Conservation (phyloP, 495 filamentous ascomycete species). For the Aspergillus saccharolyticus region DNA sequence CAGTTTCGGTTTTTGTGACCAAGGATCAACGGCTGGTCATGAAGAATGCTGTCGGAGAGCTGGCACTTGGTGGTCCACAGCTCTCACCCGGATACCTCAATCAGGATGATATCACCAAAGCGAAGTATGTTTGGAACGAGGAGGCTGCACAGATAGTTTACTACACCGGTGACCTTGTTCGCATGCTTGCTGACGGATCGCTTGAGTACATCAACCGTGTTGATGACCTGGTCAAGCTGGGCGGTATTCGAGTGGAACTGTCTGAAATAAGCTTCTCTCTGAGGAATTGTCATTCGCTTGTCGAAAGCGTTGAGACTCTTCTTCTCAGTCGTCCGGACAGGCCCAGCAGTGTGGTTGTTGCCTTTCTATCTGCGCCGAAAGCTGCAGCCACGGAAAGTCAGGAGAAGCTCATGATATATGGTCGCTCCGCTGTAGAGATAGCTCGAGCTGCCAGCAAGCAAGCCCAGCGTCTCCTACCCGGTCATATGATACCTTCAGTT, state of each 20-base stretch:
- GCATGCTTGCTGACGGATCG: constrained; percentile 37
- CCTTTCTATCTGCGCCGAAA: constrained; percentile 26
- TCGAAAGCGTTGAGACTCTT: constrained; percentile 28
- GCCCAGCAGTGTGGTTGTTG: constrained; percentile 29
- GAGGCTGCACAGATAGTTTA: constrained; percentile 31
- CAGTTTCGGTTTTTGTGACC: constrained; percentile 33
- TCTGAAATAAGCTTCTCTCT: constrained; percentile 35
- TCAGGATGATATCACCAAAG: constrained; percentile 37
- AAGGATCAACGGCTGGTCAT: constrained; percentile 25
- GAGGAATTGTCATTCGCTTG: constrained; percentile 23
- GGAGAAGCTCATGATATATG: constrained; percentile 9
- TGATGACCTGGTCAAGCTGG: constrained; percentile 36
- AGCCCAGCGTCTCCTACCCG: constrained; percentile 22
- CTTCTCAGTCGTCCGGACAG: constrained; percentile 27
- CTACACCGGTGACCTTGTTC: constrained; percentile 50
- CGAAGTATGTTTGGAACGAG: constrained; percentile 35
- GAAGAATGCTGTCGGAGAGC: constrained; percentile 39
- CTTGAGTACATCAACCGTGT: constrained; percentile 39
- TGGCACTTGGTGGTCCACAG: constrained; percentile 40
- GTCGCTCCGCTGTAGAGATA: constrained; percentile 18
- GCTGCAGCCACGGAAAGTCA: constrained; percentile 4
- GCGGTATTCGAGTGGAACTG: constrained; percentile 35
- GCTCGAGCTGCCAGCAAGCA: constrained; percentile 20
- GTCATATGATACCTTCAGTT: constrained; percentile 32
- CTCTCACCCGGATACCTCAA: constrained; percentile 41